Percentiles rank a stretch among this genome's conserved stretches.
phyloP scores from a whole-genome alignment of 2,329 filamentous ascomycete genomes.

The Fusarium lateritium region DNA sequence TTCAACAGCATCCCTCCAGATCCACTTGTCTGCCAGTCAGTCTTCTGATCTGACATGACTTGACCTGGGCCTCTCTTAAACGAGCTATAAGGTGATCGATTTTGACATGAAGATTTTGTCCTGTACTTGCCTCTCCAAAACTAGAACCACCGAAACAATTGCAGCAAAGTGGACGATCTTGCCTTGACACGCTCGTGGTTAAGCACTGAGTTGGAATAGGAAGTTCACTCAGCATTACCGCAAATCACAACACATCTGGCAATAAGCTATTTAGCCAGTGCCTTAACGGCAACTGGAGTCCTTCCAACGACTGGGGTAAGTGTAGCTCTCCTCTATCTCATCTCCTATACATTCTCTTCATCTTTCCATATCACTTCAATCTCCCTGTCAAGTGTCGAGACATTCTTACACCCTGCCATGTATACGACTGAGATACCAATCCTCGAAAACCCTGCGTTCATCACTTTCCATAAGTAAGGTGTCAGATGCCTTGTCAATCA shows the following conservation, averaged over 20 bases:
- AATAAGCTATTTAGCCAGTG: constrained; percentile 37
- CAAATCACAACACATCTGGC: constrained; percentile 34
- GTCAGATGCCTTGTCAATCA: constrained; percentile 41
- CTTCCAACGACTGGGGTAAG: constrained; percentile 39
- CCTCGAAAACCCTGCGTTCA: constrained; percentile 21
- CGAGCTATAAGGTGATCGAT: constrained; percentile 17
- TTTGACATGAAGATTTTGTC: constrained; percentile 4
- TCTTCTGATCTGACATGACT: constrained; percentile 41
- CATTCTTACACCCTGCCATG: constrained; percentile 25
- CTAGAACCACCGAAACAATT: constrained; percentile 13
- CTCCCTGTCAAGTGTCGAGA: constrained; percentile 21
- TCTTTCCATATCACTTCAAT: constrained; percentile 12
- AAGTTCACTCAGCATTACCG: constrained; percentile 26
- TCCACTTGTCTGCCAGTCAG: constrained; percentile 37
- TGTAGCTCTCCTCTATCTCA: constrained; percentile 23
- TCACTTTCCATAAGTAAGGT: constrained; percentile 32
- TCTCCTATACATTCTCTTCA: constrained; percentile 12
- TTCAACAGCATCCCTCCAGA: constrained; percentile 20
- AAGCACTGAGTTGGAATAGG: constrained; percentile 18
- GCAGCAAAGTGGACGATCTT: constrained; percentile 29
- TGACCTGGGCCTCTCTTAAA: constrained; percentile 33
- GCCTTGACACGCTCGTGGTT: constrained; percentile 16
- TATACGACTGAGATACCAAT: constrained; percentile 8
- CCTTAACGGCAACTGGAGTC: constrained; percentile 31
- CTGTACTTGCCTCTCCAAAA: constrained; percentile 5